phyloP scores from a whole-genome alignment of 768 basidiomycete species.

The Leccinellum luteum region DNA sequence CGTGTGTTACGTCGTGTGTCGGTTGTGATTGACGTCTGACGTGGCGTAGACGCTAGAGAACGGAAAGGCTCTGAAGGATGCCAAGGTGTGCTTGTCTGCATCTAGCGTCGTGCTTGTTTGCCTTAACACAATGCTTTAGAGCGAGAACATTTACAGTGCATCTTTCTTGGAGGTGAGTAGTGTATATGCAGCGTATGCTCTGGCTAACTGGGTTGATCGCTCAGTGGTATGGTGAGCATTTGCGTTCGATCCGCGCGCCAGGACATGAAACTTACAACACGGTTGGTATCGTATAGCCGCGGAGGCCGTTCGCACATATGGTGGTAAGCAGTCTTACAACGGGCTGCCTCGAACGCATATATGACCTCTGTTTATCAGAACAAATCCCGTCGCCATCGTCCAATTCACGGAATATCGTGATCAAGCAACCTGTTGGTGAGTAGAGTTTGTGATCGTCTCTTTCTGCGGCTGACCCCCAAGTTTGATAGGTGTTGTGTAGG shows the following conservation, averaged over 20 bases:
- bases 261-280: not conserved
- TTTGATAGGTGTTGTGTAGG: slow-evolving; percentile 47
- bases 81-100: slow-evolving; percentile 48
- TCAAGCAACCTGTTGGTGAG: slow-evolving; percentile 90
- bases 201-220: slow-evolving; percentile 2
- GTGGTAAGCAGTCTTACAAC: slow-evolving; percentile 48
- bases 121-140: slow-evolving; percentile 36
- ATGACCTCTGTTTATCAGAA: slow-evolving; percentile 44
- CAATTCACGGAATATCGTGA: slow-evolving; percentile 76
- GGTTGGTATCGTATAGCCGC: slow-evolving; percentile 54
- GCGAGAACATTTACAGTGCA: slow-evolving; percentile 82
- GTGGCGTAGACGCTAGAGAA: slow-evolving; percentile 82
- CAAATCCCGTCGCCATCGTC: slow-evolving; percentile 75
- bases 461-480: not conserved
- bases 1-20: slow-evolving; percentile 41
- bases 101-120: not conserved
- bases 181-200: not conserved
- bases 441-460: slow-evolving; percentile 37
- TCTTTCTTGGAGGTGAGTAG: slow-evolving; percentile 73
- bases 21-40: slow-evolving; percentile 8
- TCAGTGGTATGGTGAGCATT: slow-evolving; percentile 74
- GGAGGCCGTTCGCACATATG: slow-evolving; percentile 90
- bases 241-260: not conserved
- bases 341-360: not conserved
- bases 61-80: slow-evolving; percentile 86